Conservation (phyloP, 108 stramenopile genomes). For the Cyclotella atomus region DNA sequence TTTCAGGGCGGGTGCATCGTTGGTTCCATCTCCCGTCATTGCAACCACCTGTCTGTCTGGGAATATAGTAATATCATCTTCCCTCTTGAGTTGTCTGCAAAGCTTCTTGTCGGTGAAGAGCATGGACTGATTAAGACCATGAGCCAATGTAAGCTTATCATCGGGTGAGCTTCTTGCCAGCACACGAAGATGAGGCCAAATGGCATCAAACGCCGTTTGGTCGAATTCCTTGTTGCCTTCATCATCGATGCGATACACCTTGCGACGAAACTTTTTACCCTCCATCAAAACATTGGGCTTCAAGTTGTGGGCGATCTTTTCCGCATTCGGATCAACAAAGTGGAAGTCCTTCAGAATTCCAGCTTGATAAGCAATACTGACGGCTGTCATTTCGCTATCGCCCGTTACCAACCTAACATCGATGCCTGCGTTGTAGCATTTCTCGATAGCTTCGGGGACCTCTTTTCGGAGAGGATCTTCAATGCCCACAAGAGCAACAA, state of each 20-base stretch:
- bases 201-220: slow-evolving; percentile 81
- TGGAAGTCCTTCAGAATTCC: slow-evolving; percentile 80
- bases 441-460: slow-evolving; percentile 89
- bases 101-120: slow-evolving; percentile 68
- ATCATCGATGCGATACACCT: slow-evolving; percentile 65
- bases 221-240: slow-evolving; percentile 77
- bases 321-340: slow-evolving; percentile 57
- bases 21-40: slow-evolving; percentile 99
- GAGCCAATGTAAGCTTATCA: slow-evolving; percentile 85
- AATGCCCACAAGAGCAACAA: slow-evolving; percentile 92
- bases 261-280: slow-evolving; percentile 70
- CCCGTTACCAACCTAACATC: slow-evolving; percentile 99
- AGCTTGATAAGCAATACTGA: slow-evolving; percentile 91
- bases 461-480: slow-evolving; percentile 95
- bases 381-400: slow-evolving; percentile 94
- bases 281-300: slow-evolving; percentile 86
- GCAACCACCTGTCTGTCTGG: slow-evolving; percentile 94
- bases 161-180: slow-evolving; percentile 82
- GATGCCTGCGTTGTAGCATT: slow-evolving; percentile 88
- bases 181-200: slow-evolving; percentile 86
- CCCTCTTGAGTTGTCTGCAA: slow-evolving; percentile 46
- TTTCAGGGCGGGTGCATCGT: slow-evolving; percentile 98
- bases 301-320: slow-evolving; percentile 71
- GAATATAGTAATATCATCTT: slow-evolving; percentile 70
- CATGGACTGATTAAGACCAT: slow-evolving; percentile 86